Conservation (phyloP, 768 basidiomycete species). For the Hericium alpestre region DNA sequence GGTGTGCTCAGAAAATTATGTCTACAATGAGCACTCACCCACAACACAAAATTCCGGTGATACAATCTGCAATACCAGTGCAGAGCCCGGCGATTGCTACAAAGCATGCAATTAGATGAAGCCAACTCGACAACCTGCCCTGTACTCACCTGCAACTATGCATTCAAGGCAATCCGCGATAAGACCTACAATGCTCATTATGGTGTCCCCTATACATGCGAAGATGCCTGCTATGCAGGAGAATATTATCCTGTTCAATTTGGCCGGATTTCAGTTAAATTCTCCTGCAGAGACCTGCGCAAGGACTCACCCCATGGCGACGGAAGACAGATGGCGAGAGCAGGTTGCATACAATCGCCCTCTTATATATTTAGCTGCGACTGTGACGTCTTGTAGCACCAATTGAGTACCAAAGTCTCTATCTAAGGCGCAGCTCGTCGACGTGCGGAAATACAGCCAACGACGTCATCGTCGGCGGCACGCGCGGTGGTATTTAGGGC, state of each 20-base stretch:
- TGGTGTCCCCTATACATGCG: constrained; percentile 31
- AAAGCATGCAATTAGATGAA: background rate
- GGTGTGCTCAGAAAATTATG: background rate
- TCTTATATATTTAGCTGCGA: background rate
- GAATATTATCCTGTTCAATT: constrained; percentile 2
- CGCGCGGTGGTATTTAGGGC: background rate
- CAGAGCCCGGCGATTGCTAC: constrained; percentile 33
- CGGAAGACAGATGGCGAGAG: background rate
- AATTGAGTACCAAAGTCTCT: background rate
- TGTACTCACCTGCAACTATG: constrained; percentile 29
- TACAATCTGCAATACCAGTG: constrained; percentile 30
- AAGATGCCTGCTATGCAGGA: constrained; percentile 16
- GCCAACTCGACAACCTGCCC: background rate
- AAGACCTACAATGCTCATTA: constrained; percentile 28
- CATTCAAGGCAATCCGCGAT: constrained; percentile 38
- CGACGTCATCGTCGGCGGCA: background rate
- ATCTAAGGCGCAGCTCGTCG: background rate
- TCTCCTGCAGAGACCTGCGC: background rate
- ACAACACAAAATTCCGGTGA: constrained; percentile 35
- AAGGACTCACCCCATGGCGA: background rate
- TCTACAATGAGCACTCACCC: constrained; percentile 17
- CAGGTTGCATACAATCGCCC: background rate
- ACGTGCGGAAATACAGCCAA: background rate
- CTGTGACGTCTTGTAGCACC: background rate
- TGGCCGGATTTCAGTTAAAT: background rate